Evolutionary conservation across 306 rosid genomes (phyloP), one percentile per base, ranked within the genome.

Genomic region (Trifolium pratense): DNA sequence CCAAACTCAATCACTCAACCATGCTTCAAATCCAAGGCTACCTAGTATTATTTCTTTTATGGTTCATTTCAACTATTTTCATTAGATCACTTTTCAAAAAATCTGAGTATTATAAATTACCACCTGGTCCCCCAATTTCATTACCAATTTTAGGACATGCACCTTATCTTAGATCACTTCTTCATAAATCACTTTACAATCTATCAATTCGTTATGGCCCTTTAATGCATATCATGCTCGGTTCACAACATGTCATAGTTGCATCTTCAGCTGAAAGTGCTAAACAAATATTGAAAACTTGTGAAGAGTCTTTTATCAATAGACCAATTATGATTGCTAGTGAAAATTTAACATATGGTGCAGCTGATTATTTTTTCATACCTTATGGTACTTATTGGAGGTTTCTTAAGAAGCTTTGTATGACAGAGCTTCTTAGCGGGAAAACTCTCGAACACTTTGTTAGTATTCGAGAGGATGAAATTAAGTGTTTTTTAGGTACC

Each of bases 361-460:
- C 81, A 0, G 69, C 91, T 0, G 92, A 88, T 16, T 76, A 76
- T 48, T 66, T 84, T 79, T 37, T 42, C 76, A 14, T 60, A 67
- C 88, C 92, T 1, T 90, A 90, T 31, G 91, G 89, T 18, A 84
- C 75, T 3, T 69, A 76, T 31, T 76, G 85, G 81, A 82, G 64
- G 78, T 86, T 49, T 77, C 77, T 42, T 59, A 78, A 42, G 88
- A 84, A 75, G 73, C 84, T 90, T 1, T 82, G 87, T 16, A 78
- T 89, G 78, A 71, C 87, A 1, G 87, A 87, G 63, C 90, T 89
- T 59, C 90, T 89, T 0, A 82, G 84, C 0, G 86, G 87, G n/a
- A 74, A 75, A 23, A 76, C 80, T 6, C 70, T 76, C 0, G 80
- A 76, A 10, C 80, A 76, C 14, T 76, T 76, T 36, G 75, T 76